Evolutionary conservation across 306 rosid species (phyloP).

Genomic region (Cyamopsis tetragonoloba): DNA sequence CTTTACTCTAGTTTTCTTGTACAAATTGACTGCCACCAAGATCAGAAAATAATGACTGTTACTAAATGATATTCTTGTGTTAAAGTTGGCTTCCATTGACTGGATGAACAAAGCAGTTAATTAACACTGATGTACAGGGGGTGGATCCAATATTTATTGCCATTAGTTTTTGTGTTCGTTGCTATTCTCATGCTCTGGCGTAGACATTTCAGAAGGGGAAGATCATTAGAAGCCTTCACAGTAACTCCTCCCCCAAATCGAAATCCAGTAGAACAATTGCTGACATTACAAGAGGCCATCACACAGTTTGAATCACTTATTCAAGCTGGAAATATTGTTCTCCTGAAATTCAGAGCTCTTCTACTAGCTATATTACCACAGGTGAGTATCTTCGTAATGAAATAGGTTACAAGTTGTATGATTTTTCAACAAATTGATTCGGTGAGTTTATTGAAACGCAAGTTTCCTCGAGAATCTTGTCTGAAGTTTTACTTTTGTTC

Average conservation of each 20-base stretch:
- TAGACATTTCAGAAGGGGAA: constrained; percentile 53
- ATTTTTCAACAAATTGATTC: neutral
- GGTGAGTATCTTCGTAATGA: constrained; percentile 41
- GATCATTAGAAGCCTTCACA: constrained; percentile 58
- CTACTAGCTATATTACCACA: constrained; percentile 76
- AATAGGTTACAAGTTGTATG: neutral
- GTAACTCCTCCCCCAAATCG: constrained; percentile 64
- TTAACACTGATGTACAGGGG: constrained; percentile 59
- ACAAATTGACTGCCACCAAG: constrained; percentile 9
- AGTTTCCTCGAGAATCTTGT: neutral
- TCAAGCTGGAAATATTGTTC: constrained; percentile 80
- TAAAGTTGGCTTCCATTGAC: constrained; percentile 9
- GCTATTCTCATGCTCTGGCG: constrained; percentile 73
- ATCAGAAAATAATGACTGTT: constrained; percentile 18
- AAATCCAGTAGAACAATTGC: constrained; percentile 84
- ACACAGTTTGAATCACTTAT: constrained; percentile 64
- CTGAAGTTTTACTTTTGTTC: constrained; percentile 2
- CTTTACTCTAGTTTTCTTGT: constrained; percentile 10
- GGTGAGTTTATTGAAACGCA: neutral
- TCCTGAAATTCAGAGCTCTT: constrained; percentile 86
- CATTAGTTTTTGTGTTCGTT: constrained; percentile 46
- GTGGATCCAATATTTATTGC: constrained; percentile 74
- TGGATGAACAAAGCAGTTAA: constrained; percentile 13
- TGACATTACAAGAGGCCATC: constrained; percentile 82
- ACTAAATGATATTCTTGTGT: constrained; percentile 25